Evolutionary conservation across 805 yeast species (phyloP).

Genomic region (Wickerhamomyces xylosicus): DNA sequence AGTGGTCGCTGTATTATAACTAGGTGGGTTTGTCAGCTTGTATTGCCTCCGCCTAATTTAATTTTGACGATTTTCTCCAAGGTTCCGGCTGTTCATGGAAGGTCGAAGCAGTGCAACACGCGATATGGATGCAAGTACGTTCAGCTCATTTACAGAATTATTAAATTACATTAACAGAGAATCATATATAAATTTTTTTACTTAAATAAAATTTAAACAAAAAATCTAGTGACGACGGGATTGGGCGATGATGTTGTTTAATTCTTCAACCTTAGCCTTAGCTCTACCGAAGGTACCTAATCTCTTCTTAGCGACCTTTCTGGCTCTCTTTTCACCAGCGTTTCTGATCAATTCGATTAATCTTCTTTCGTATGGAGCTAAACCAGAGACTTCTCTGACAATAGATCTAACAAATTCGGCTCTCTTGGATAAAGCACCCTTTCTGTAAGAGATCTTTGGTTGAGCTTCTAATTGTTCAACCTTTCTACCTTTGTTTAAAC

Average conservation of each 20-base stretch:
- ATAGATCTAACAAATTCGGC: conserved; percentile 90
- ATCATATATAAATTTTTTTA: conserved; percentile 3
- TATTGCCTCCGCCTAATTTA: too few species aligned
- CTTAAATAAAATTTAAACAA: neutral
- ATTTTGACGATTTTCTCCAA: too few species aligned
- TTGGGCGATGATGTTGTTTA: conserved; percentile 92
- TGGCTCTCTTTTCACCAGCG: conserved; percentile 99
- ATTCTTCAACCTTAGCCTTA: conserved; percentile 98
- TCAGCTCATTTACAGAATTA: neutral
- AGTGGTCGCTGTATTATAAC: too few species aligned
- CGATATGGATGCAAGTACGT: too few species aligned
- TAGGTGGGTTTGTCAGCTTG: too few species aligned
- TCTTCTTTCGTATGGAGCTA: conserved; percentile 99
- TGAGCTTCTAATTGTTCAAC: conserved; percentile 77
- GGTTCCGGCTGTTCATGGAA: too few species aligned
- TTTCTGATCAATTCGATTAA: conserved; percentile 98
- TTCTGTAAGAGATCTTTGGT: conserved; percentile 89
- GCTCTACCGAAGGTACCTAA: conserved; percentile 99
- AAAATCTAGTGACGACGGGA: conserved; percentile 77
- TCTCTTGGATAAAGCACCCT: conserved; percentile 95
- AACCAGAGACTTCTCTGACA: conserved; percentile 95
- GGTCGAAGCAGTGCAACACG: too few species aligned
- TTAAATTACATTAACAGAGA: conserved; percentile 7
- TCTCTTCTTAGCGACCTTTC: conserved; percentile 99
- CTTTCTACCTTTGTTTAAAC: conserved; percentile 99